Percentiles rank a stretch among this genome's conserved stretches.
These are phyloP conservation scores for Magnaporthales sp. DNA, from an alignment of 2,329 filamentous ascomycete genomes.

Conservation along the genomic window DNA sequence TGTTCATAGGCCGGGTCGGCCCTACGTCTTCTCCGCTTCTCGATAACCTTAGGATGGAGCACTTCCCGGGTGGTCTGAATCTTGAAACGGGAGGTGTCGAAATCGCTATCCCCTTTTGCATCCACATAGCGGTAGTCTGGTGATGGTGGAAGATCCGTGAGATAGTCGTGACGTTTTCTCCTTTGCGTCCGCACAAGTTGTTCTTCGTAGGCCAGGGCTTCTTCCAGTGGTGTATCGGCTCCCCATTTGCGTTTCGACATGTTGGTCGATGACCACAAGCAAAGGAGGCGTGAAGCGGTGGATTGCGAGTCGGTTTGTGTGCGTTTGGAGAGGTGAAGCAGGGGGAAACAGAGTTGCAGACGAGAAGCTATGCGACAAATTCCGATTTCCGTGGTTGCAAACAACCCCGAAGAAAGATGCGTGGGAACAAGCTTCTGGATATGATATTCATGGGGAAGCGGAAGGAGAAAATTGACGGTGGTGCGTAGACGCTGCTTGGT, in stretches of 20 bases:
- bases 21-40: constrained; percentile 3
- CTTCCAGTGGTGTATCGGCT: background rate
- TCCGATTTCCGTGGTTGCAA: background rate
- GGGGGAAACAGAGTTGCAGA: background rate
- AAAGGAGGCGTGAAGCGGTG: background rate
- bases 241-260: background rate
- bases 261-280: background rate
- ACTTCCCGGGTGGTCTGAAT: background rate
- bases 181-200: background rate
- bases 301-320: background rate
- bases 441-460: background rate
- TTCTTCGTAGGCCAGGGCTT: background rate
- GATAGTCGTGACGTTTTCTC: background rate
- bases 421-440: background rate
- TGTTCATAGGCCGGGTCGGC: constrained; percentile 1
- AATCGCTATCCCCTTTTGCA: background rate
- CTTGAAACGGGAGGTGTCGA: background rate
- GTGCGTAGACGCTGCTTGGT: background rate
- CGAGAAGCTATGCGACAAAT: background rate
- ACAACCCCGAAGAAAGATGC: background rate
- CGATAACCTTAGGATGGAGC: constrained; percentile 7
- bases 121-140: background rate
- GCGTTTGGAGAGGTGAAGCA: background rate
- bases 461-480: background rate
- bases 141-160: background rate